Percentiles rank a stretch among this genome's conserved stretches.
phyloP scores from a whole-genome alignment of 1,284 basidiomycete genomes.

The Fomes fomentarius region DNA sequence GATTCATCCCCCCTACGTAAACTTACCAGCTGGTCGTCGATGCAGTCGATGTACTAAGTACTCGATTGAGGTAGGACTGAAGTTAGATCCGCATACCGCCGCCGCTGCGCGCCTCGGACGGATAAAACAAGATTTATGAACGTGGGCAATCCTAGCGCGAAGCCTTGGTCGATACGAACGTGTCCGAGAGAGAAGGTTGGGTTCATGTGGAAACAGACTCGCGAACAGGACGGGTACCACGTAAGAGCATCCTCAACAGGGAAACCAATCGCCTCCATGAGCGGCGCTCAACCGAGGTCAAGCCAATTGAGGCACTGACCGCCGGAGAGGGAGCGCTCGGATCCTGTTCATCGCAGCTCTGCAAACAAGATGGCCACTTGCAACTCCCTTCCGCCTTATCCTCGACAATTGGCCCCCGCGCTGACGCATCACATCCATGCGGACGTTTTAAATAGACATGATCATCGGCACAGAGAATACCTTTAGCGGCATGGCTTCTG shows the following conservation, averaged over 20 bases:
- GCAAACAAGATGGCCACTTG: neutral
- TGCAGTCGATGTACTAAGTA: too few relatives aligned
- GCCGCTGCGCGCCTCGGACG: too few relatives aligned
- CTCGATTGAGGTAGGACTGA: too few relatives aligned
- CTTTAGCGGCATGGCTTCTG: slow-evolving; percentile 1
- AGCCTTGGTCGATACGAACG: slow-evolving; percentile 12
- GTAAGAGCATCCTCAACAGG: slow-evolving; percentile 5
- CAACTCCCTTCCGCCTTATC: neutral
- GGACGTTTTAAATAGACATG: neutral
- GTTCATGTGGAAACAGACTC: slow-evolving; percentile 1
- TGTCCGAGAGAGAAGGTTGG: slow-evolving; percentile 2
- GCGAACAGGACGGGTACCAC: slow-evolving; percentile 1
- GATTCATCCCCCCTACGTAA: too few relatives aligned
- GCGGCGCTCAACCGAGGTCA: slow-evolving; percentile 8
- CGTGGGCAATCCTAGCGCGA: slow-evolving; percentile 7
- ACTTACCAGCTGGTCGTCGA: too few relatives aligned
- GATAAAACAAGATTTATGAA: slow-evolving; percentile 3
- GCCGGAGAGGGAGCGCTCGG: neutral
- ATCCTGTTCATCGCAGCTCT: neutral
- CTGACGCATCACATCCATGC: slow-evolving; percentile 6
- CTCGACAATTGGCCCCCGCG: neutral
- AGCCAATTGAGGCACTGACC: neutral
- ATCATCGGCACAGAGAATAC: neutral
- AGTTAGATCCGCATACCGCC: too few relatives aligned
- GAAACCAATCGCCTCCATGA: slow-evolving; percentile 7